Evolutionary conservation across 306 rosid genomes (phyloP).

Genomic region (Castanopsis chinensis): DNA sequence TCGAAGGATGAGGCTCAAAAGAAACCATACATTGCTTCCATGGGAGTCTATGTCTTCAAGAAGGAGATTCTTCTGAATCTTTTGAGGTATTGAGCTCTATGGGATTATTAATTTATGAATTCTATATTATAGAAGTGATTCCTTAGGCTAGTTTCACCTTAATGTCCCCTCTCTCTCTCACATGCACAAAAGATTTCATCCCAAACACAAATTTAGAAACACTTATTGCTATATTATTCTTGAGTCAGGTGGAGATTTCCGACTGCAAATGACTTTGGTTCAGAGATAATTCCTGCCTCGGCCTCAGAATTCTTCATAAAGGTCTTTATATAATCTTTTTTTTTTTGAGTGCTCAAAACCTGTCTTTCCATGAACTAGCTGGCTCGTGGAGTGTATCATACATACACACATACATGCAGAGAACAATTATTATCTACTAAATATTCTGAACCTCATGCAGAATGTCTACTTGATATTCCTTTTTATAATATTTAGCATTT

Average conservation of each 20-base stretch:
- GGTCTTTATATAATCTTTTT: conserved; percentile 29
- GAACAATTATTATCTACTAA: neutral
- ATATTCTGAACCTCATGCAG: neutral
- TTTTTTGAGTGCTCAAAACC: neutral
- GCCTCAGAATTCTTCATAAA: conserved; percentile 79
- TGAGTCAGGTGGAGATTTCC: conserved; percentile 91
- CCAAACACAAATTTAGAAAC: conserved; percentile 13
- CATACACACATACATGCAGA: neutral
- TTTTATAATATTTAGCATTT: neutral
- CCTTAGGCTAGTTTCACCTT: neutral
- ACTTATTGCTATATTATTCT: conserved; percentile 29
- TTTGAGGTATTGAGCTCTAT: conserved; percentile 53
- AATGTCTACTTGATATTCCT: neutral
- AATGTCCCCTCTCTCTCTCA: neutral
- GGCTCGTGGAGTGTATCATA: neutral
- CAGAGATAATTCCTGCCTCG: conserved; percentile 95
- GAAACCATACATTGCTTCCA: conserved; percentile 96
- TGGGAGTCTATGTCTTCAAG: conserved; percentile 98
- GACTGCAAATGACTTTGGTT: conserved; percentile 97
- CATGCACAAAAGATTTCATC: conserved; percentile 6
- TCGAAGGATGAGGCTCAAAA: conserved; percentile 68
- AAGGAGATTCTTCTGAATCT: conserved; percentile 93
- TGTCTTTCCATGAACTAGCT: neutral
- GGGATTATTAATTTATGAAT: neutral
- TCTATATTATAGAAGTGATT: neutral